Evolutionary conservation across 768 basidiomycete genomes (phyloP).

Genomic region (Cystoderma amianthinum): DNA sequence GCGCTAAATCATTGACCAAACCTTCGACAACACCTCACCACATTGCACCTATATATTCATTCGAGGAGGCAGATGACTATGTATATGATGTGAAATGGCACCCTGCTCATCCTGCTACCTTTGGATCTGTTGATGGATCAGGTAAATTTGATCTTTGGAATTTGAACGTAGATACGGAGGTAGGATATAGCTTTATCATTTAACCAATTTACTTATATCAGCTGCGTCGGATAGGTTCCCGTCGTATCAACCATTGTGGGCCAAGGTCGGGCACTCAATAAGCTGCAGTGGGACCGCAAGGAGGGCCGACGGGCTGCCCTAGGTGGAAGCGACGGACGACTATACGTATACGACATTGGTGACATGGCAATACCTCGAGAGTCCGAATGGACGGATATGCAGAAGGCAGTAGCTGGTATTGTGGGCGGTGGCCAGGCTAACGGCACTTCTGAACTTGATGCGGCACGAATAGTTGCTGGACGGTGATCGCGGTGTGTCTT

Average conservation of each 20-base stretch:
- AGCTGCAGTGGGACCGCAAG: slow-evolving; percentile 90
- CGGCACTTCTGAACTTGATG: slow-evolving; percentile 26
- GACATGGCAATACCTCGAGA: slow-evolving; percentile 87
- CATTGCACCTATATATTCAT: slow-evolving; percentile 81
- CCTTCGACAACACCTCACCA: slow-evolving; percentile 53
- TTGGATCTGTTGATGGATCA: slow-evolving; percentile 90
- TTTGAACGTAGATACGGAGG: slow-evolving; percentile 94
- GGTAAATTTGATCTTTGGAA: slow-evolving; percentile 98
- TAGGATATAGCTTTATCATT: slow-evolving; percentile 24
- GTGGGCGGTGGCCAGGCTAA: slow-evolving; percentile 48
- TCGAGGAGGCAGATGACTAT: slow-evolving; percentile 97
- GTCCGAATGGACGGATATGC: slow-evolving; percentile 90
- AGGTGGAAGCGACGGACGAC: slow-evolving; percentile 85
- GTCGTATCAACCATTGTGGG: slow-evolving; percentile 81
- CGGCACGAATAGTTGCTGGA: slow-evolving; percentile 20
- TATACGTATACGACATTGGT: slow-evolving; percentile 94
- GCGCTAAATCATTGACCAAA: slow-evolving; percentile 71
- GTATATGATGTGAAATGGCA: slow-evolving; percentile 99
- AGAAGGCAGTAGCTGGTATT: slow-evolving; percentile 76
- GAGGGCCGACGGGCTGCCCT: slow-evolving; percentile 87
- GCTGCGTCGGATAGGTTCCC: slow-evolving; percentile 58
- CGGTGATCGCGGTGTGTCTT: slow-evolving; percentile 12
- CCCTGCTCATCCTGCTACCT: slow-evolving; percentile 88
- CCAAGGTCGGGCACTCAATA: slow-evolving; percentile 84
- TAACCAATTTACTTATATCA: neutral